Conservation (phyloP, 2,329 filamentous ascomycete genomes). For the Catunica adiposa region DNA sequence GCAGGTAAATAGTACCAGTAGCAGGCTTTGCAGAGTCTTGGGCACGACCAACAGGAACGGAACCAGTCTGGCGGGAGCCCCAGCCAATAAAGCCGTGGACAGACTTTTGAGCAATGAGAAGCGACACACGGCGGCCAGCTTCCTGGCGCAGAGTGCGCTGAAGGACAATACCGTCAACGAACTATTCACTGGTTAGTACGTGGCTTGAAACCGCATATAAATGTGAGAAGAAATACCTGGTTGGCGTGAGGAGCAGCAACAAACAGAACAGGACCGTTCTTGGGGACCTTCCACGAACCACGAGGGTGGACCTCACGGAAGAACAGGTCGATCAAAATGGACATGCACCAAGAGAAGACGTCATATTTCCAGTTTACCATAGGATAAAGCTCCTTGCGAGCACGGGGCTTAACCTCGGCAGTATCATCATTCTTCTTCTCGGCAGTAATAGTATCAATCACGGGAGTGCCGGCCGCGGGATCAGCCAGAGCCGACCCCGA, state of each 20-base stretch:
- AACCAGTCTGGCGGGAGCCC: constrained; percentile 68
- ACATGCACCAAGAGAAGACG: constrained; percentile 59
- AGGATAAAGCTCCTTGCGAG: constrained; percentile 41
- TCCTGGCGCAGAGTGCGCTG: constrained; percentile 81
- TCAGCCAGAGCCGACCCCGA: background rate
- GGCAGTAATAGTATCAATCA: background rate
- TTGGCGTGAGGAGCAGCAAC: constrained; percentile 96
- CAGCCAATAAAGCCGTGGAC: constrained; percentile 87
- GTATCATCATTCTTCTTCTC: background rate
- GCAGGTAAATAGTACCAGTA: constrained; percentile 68
- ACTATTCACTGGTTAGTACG: constrained; percentile 35
- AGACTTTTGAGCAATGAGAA: constrained; percentile 89
- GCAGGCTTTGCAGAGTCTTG: constrained; percentile 75
- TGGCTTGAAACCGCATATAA: background rate
- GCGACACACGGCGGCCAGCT: constrained; percentile 73
- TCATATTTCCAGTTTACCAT: constrained; percentile 66
- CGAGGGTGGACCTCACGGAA: constrained; percentile 94
- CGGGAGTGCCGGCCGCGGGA: background rate
- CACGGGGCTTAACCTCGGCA: background rate
- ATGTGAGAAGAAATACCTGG: constrained; percentile 42
- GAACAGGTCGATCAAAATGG: constrained; percentile 83
- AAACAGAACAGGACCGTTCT: constrained; percentile 76
- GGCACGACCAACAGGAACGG: constrained; percentile 82
- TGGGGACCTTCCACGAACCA: constrained; percentile 86
- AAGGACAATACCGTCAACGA: constrained; percentile 86